A percentile compares a stretch with the other conserved stretches of the same genome.
Conservation (phyloP, 2,329 filamentous ascomycete species). For the Fusarium protoensiforme region DNA sequence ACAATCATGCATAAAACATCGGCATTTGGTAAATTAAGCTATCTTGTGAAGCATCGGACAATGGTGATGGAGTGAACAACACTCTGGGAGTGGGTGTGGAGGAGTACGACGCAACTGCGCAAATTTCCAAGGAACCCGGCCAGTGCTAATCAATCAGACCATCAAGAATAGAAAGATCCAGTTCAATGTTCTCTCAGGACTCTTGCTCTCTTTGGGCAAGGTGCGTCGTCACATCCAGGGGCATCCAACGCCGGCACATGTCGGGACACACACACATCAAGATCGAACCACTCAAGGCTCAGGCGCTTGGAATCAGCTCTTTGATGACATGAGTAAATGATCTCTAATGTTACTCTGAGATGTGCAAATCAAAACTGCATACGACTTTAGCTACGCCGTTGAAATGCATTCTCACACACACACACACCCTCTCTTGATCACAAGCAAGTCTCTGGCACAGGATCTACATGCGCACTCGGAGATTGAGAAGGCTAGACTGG, state of each 20-base stretch:
- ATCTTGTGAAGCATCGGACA: neutral
- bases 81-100: neutral
- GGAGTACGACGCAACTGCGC: neutral
- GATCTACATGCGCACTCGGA: neutral
- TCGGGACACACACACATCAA: neutral
- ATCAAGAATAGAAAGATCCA: neutral
- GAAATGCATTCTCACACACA: neutral
- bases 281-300: neutral
- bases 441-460: neutral
- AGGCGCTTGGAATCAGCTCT: neutral
- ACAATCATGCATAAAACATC: neutral
- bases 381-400: conserved; percentile 13
- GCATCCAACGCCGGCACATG: conserved; percentile 2
- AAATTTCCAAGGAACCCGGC: neutral
- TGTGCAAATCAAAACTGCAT: conserved; percentile 21
- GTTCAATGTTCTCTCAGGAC: neutral
- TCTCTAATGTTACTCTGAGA: neutral
- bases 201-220: conserved; percentile 4
- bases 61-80: neutral
- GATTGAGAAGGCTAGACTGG: conserved; percentile 1
- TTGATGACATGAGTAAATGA: neutral
- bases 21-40: neutral
- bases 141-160: neutral
- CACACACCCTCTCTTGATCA: neutral
- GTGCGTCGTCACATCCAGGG: conserved; percentile 10